Conservation (phyloP, 1,139 yeast species). For the Arxiozyma heterogenica region DNA sequence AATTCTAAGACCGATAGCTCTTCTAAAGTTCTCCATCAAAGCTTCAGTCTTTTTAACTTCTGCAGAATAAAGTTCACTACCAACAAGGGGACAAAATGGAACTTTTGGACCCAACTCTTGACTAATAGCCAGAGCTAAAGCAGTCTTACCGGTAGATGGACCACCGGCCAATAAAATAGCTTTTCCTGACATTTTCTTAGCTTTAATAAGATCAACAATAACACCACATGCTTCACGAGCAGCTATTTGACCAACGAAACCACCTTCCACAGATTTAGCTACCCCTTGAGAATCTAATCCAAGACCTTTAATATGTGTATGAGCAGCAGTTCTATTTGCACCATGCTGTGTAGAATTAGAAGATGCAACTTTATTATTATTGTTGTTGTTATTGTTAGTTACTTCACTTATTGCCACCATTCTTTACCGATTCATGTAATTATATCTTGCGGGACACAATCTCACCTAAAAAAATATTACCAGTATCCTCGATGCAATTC, state of each 20-base stretch:
- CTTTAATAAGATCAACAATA: conserved; percentile 85
- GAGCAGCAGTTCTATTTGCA: conserved; percentile 84
- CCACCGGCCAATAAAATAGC: conserved; percentile 96
- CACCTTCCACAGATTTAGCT: conserved; percentile 82
- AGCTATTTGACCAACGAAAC: conserved; percentile 88
- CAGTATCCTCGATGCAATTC: no score
- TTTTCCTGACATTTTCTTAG: conserved; percentile 89
- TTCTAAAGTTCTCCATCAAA: conserved; percentile 92
- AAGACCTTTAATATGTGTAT: conserved; percentile 91
- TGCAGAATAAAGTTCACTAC: conserved; percentile 89
- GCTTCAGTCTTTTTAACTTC: conserved; percentile 97
- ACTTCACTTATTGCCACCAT: conserved; percentile 87
- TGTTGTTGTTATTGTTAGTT: conserved; percentile 37
- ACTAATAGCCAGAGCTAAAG: conserved; percentile 88
- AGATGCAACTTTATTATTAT: conserved; percentile 25
- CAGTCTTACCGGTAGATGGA: conserved; percentile 98
- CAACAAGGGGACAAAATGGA: conserved; percentile 97
- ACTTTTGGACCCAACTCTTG: conserved; percentile 98
- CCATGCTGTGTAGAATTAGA: conserved; percentile 18
- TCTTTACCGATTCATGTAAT: neutral
- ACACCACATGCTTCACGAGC: conserved; percentile 98
- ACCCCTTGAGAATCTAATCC: conserved; percentile 87
- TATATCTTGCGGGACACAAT: neutral
- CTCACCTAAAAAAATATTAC: neutral
- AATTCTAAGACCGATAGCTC: conserved; percentile 91